Evolutionary conservation across 164 flowering plant species (phyloP).

Genomic region (Cinnamomum micranthum): DNA sequence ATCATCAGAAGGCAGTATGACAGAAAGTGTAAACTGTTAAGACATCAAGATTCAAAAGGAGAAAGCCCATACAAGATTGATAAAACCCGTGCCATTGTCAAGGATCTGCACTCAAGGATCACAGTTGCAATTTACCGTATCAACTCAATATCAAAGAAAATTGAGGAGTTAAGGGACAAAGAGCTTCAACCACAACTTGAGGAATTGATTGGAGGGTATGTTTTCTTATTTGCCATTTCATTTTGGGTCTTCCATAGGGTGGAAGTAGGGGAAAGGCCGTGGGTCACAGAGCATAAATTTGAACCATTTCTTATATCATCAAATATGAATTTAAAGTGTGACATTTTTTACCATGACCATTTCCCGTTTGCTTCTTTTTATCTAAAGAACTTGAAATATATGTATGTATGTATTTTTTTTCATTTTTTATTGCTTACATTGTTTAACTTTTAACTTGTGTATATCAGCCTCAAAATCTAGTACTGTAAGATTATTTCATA

Average conservation of each 20-base stretch:
- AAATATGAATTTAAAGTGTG: background rate
- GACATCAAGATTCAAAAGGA: slow-evolving; percentile 66
- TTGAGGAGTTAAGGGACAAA: slow-evolving; percentile 82
- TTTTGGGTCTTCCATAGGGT: background rate
- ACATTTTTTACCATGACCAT: background rate
- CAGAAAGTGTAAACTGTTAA: slow-evolving; percentile 54
- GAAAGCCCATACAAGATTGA: slow-evolving; percentile 43
- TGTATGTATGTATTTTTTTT: too few relatives aligned
- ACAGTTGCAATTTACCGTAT: slow-evolving; percentile 84
- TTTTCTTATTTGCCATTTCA: background rate
- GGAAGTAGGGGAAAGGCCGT: background rate
- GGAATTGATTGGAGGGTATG: slow-evolving; percentile 90
- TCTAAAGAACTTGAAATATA: background rate
- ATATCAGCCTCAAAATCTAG: too few relatives aligned
- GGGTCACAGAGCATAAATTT: background rate
- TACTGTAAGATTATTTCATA: too few relatives aligned
- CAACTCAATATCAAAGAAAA: slow-evolving; percentile 76
- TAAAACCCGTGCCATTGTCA: slow-evolving; percentile 80
- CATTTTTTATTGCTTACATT: too few relatives aligned
- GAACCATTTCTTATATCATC: background rate
- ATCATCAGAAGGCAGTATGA: slow-evolving; percentile 70
- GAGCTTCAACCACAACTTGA: slow-evolving; percentile 98
- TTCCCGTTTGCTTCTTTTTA: background rate
- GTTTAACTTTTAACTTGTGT: too few relatives aligned
- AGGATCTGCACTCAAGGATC: slow-evolving; percentile 89